These are phyloP conservation scores for Metschnikowia rubicola DNA, from an alignment of 805 yeast genomes.

Conservation along the genomic window DNA sequence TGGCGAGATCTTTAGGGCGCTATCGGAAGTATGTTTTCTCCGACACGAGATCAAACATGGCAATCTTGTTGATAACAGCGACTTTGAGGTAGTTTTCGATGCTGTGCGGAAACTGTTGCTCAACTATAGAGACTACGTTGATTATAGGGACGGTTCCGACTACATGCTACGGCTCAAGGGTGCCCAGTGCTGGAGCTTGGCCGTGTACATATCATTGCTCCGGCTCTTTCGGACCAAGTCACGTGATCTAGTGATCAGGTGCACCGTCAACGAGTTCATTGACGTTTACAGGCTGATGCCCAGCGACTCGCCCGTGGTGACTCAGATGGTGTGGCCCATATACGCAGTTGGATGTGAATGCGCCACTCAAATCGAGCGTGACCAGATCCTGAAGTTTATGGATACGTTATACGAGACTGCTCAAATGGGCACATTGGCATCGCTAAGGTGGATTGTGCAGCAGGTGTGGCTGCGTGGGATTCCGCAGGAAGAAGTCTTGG, in stretches of 20 bases:
- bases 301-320: slow-evolving; percentile 44
- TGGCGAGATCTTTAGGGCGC: slow-evolving; percentile 49
- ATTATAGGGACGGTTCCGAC: slow-evolving; percentile 19
- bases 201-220: slow-evolving; percentile 27
- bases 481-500: slow-evolving; percentile 43
- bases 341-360: slow-evolving; percentile 49
- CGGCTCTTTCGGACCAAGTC: slow-evolving; percentile 27
- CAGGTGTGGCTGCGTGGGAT: slow-evolving; percentile 46
- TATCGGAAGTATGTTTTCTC: slow-evolving; percentile 43
- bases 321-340: slow-evolving; percentile 65
- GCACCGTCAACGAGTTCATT: slow-evolving; percentile 45
- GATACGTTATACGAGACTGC: slow-evolving; percentile 44
- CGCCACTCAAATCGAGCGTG: slow-evolving; percentile 28
- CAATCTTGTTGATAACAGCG: slow-evolving; percentile 6
- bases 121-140: slow-evolving; percentile 47
- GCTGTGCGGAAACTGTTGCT: slow-evolving; percentile 34
- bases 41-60: slow-evolving; percentile 23
- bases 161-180: slow-evolving; percentile 44
- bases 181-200: slow-evolving; percentile 57
- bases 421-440: slow-evolving; percentile 52
- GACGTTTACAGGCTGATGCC: slow-evolving; percentile 45
- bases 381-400: slow-evolving; percentile 30
- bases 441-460: slow-evolving; percentile 40
- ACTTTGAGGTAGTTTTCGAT: slow-evolving; percentile 22
- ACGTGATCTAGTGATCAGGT: slow-evolving; percentile 24